Conservation (phyloP, 1,139 yeast genomes). For the Candida tunisiensis region DNA sequence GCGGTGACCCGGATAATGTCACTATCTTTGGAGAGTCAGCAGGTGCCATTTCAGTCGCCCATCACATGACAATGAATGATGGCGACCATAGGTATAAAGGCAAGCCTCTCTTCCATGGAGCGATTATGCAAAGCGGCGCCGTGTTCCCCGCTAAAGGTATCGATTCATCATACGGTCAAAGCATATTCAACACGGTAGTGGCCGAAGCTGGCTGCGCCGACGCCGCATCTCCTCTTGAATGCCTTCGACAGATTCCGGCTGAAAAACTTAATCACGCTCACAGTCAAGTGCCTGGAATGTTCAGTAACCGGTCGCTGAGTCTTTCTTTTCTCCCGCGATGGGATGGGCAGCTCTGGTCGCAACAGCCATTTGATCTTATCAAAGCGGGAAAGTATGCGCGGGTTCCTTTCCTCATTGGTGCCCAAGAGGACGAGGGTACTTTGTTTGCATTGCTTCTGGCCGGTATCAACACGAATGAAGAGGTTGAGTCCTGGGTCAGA, state of each 20-base stretch:
- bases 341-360: slow-evolving; percentile 8
- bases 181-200: slow-evolving; percentile 5
- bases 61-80: slow-evolving; percentile 12
- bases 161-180: slow-evolving; percentile 5
- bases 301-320: slow-evolving; percentile 1
- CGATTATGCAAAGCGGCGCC: slow-evolving; percentile 13
- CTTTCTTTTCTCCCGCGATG: slow-evolving; percentile 4
- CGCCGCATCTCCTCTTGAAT: slow-evolving; percentile 5
- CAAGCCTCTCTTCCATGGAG: slow-evolving; percentile 12
- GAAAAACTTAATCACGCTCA: slow-evolving; percentile 5
- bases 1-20: slow-evolving; percentile 22
- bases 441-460: slow-evolving; percentile 3
- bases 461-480: slow-evolving; percentile 1
- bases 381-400: slow-evolving; percentile 4
- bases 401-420: slow-evolving; percentile 8
- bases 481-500: too few relatives aligned
- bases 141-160: slow-evolving; percentile 4
- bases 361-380: slow-evolving; percentile 5
- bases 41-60: slow-evolving; percentile 19
- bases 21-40: slow-evolving; percentile 24
- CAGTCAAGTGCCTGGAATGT: slow-evolving; percentile 7
- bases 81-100: slow-evolving; percentile 8
- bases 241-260: slow-evolving; percentile 6
- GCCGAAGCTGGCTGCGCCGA: slow-evolving; percentile 6
- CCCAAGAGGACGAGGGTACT: slow-evolving; percentile 9